Conservation (phyloP, 805 yeast species). For the Ogataea populi-albae region DNA sequence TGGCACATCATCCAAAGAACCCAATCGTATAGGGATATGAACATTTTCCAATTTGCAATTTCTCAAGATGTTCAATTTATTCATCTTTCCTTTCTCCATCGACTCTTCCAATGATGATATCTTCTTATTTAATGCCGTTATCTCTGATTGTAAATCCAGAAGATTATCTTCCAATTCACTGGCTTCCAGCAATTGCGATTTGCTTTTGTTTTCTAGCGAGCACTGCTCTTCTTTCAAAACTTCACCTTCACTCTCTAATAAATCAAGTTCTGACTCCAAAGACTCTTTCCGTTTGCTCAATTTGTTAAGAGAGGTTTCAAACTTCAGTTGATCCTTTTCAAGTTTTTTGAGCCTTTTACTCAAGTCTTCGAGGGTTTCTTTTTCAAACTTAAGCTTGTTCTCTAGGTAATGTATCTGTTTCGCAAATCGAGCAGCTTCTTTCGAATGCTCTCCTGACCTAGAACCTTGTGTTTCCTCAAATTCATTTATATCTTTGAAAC, state of each 20-base stretch:
- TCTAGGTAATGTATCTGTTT: slow-evolving; percentile 60
- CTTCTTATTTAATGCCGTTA: slow-evolving; percentile 32
- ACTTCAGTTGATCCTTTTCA: slow-evolving; percentile 35
- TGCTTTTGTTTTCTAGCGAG: slow-evolving; percentile 13
- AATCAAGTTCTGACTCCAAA: slow-evolving; percentile 34
- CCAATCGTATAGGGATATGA: slow-evolving; percentile 58
- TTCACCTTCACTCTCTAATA: slow-evolving; percentile 40
- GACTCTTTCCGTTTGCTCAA: slow-evolving; percentile 33
- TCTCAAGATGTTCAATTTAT: slow-evolving; percentile 57
- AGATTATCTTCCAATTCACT: slow-evolving; percentile 30
- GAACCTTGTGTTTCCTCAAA: slow-evolving; percentile 71
- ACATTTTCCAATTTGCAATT: slow-evolving; percentile 74
- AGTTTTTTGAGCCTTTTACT: slow-evolving; percentile 44
- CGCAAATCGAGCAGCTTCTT: slow-evolving; percentile 58
- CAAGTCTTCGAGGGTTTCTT: slow-evolving; percentile 55
- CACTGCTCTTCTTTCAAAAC: slow-evolving; percentile 35
- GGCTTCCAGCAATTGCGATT: slow-evolving; percentile 14
- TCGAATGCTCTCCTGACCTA: slow-evolving; percentile 50
- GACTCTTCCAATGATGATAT: slow-evolving; percentile 48
- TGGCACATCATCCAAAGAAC: slow-evolving; percentile 59
- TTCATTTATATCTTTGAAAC: slow-evolving; percentile 55
- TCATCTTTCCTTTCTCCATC: slow-evolving; percentile 50
- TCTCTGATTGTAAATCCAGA: slow-evolving; percentile 31
- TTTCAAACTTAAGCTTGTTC: slow-evolving; percentile 63
- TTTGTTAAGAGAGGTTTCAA: slow-evolving; percentile 34